Evolutionary conservation across 2,329 filamentous ascomycete genomes (phyloP), one percentile per base, ranked within the genome.

Genomic region (Samsoniella hepiali): DNA sequence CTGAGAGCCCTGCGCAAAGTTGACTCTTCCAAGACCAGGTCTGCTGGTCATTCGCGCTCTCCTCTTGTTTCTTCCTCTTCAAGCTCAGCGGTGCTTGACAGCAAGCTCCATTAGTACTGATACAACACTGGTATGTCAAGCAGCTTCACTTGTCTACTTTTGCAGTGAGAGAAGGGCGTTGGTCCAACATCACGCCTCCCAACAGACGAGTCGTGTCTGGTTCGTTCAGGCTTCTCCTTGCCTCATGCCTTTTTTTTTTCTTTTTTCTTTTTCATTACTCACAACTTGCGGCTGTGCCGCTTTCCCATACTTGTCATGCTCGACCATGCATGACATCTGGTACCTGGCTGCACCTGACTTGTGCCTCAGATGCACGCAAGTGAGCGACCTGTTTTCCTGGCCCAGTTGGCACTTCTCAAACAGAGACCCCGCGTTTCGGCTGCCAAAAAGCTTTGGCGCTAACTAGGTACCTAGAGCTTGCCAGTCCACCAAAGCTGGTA

Each of bases 341-440:
- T 58, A 7, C 55, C 55, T 47, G 42, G 31, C 38, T 22, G 54
- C 36, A 22, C 31, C 55, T 58, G 40, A 45, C 29, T 32, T 34
- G 29, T 47, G 17, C 55, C 42, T 22, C 29, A 3, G 15, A 32
- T 58, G 29, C 42, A 45, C 17, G n/a, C 31, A 49, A 47, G 29
- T 9, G 8, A 22, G 42, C 55, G 42, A 42, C 42, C 27, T 42
- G 45, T 13, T 40, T 42, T 51, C 27, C 32, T 17, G 45, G 27
- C 44, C 34, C 13, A 22, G 44, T 34, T 59, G 44, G 45, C 11
- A 17, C 9, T 22, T 51, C 45, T 59, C 47, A 59, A 59, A 51
- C 57, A 42, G 47, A 36, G 57, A 40, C 56, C 45, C 57, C 57
- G 45, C 36, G 57, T 59, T 59, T 50, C 57, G 57, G 32, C 17